Conservation (phyloP, 208 protist species). For the Trypanosoma caninum region DNA sequence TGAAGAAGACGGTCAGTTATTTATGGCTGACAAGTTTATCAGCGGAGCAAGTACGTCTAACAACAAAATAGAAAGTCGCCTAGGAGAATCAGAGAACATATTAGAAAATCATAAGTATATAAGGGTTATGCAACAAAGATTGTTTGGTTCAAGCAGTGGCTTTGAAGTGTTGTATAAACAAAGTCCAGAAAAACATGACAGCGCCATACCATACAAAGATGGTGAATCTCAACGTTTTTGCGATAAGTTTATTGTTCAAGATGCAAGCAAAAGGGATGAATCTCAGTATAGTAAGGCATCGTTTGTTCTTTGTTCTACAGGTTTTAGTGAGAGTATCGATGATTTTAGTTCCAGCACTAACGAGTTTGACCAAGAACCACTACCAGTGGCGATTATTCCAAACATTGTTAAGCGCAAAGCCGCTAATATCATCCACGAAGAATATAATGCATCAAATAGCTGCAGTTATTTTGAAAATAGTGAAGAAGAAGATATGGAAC, state of each 20-base stretch:
- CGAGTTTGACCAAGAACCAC: not conserved
- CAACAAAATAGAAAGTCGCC: too few species aligned
- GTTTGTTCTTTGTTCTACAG: too few species aligned
- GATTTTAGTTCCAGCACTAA: not conserved
- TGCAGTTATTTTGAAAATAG: not conserved
- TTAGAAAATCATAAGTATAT: too few species aligned
- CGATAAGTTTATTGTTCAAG: not conserved
- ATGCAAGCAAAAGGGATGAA: not conserved
- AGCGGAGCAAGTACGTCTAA: too few species aligned
- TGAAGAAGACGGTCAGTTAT: not conserved
- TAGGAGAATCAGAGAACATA: too few species aligned
- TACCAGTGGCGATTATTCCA: constrained; percentile 11
- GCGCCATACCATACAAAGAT: not conserved
- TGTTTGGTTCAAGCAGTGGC: not conserved
- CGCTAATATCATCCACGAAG: not conserved
- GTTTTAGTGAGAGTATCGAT: constrained; percentile 4
- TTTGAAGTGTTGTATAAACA: not conserved
- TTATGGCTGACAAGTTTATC: not conserved
- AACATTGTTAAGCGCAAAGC: not conserved
- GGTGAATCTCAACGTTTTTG: not conserved
- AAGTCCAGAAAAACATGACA: not conserved
- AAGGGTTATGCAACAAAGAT: too few species aligned
- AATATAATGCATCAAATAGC: not conserved
- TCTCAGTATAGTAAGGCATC: not conserved
- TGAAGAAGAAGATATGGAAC: not conserved